Evolutionary conservation across 2,329 filamentous ascomycete genomes (phyloP), one percentile per base, ranked within the genome.

Genomic region (Penicillium olsonii): DNA sequence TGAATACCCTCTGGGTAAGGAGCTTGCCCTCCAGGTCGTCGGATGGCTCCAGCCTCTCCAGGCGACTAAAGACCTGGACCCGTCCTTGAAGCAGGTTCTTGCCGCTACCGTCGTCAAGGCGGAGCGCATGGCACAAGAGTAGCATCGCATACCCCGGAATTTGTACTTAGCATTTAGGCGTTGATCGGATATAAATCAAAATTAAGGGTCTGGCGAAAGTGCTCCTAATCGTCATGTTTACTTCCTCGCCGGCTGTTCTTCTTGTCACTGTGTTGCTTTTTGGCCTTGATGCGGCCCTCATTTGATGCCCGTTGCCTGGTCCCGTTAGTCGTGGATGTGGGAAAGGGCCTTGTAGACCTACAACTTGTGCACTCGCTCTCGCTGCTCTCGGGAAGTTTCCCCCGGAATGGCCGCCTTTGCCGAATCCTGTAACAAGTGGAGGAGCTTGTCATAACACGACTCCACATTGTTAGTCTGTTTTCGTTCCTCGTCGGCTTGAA

Each of bases 401-500:
- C 82, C 82, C 0, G 82, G 83, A 18, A 87, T 74, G 2, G 70
- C 71, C 19, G 71, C 65, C 19, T 71, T 72, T 5, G 77, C 83
- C 17, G 77, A 77, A 24, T 76, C 74, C 20, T 75, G 64, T 42
- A 87, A 74, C 47, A 84, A 61, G 45, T 79, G 72, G 53, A 80
- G 73, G 52, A 87, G 73, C 61, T 82, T 83, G 40, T 74, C 70
- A 62, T 80, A 84, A 65, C 84, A 86, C 22, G 75, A 72, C 38
- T 81, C 76, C 42, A 82, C 78, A 61, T 87, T 87, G 51, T 78
- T 77, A 37, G 69, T 73, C 62, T 84, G 83, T 64, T 84, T 84
- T 33, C 84, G 78, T 53, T 78, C 82, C 51, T 84, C 81, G 59
- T 86, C 83, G 35, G 81, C 79, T 57, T 86, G 83, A 54, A 87